Percentiles rank a stretch among this genome's conserved stretches.
Evolutionary conservation across 2,329 filamentous ascomycete genomes (phyloP).

Genomic region (Talaromyces sp.): DNA sequence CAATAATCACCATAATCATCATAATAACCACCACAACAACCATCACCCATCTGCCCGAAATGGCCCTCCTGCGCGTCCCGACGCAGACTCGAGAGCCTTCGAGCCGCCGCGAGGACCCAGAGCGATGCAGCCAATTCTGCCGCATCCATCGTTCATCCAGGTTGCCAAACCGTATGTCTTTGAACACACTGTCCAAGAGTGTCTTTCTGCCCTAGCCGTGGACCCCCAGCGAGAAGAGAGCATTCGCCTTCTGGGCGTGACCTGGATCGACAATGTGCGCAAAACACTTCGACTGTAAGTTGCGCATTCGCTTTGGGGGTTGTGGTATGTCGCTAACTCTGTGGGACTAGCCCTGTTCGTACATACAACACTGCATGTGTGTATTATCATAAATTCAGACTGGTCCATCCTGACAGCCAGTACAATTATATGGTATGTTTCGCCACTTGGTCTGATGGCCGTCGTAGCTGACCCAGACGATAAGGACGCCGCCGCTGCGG

Average conservation of each 20-base stretch:
- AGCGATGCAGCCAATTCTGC: conserved; percentile 20
- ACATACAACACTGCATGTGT: conserved; percentile 88
- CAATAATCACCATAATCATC: neutral
- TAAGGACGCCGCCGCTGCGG: conserved; percentile 79
- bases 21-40: neutral
- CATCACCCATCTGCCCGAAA: neutral
- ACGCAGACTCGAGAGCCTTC: neutral
- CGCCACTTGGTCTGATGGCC: neutral
- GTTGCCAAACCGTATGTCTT: conserved; percentile 71
- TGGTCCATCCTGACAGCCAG: conserved; percentile 77
- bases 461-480: conserved; percentile 2
- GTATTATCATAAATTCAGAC: conserved; percentile 90
- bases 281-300: conserved; percentile 71
- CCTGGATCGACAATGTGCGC: conserved; percentile 82
- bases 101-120: conserved; percentile 8
- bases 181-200: conserved; percentile 71
- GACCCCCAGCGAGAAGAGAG: conserved; percentile 74
- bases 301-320: neutral
- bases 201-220: conserved; percentile 63
- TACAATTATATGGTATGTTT: conserved; percentile 62
- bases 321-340: neutral
- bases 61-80: conserved; percentile 5
- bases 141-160: conserved; percentile 60
- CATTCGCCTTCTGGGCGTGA: conserved; percentile 76
- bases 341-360: conserved; percentile 63